Conservation (phyloP, 306 rosid genomes). For the Lathyrus oleraceus region DNA sequence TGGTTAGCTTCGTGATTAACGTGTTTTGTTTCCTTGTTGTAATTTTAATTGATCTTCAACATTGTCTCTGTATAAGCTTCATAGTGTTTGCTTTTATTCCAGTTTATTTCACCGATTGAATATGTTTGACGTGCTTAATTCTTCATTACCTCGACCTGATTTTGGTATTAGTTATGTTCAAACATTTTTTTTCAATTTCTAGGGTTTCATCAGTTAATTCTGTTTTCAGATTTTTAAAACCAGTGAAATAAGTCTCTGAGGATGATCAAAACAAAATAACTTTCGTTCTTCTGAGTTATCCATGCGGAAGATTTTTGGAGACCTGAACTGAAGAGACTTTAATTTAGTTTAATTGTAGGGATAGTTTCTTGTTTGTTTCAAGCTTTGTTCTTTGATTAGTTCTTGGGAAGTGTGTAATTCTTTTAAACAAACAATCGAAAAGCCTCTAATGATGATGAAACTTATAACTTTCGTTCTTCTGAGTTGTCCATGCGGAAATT, state of each 20-base stretch:
- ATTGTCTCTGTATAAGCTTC: no score
- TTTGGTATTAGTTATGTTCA: background rate
- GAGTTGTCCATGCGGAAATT: slow-evolving; percentile 43
- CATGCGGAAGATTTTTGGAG: slow-evolving; percentile 55
- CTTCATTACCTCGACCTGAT: background rate
- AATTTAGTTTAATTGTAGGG: background rate
- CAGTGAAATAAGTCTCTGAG: slow-evolving; percentile 28
- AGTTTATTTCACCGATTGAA: no score
- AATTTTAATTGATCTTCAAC: background rate
- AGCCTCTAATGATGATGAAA: slow-evolving; percentile 49
- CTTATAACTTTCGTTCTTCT: slow-evolving; percentile 47
- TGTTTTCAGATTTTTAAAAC: background rate
- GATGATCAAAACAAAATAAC: slow-evolving; percentile 46
- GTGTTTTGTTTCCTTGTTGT: background rate
- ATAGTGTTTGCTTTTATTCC: no score
- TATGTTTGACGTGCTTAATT: no score
- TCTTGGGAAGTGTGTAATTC: background rate
- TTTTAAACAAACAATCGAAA: no score
- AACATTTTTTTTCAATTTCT: background rate
- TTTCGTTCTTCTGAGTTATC: slow-evolving; percentile 60
- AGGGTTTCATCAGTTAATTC: background rate
- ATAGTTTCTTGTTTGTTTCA: background rate
- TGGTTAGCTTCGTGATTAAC: background rate
- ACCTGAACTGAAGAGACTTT: slow-evolving; percentile 65
- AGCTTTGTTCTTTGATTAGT: background rate